phyloP scores from a whole-genome alignment of 139 green algal species.

The Eudorina sp. region DNA sequence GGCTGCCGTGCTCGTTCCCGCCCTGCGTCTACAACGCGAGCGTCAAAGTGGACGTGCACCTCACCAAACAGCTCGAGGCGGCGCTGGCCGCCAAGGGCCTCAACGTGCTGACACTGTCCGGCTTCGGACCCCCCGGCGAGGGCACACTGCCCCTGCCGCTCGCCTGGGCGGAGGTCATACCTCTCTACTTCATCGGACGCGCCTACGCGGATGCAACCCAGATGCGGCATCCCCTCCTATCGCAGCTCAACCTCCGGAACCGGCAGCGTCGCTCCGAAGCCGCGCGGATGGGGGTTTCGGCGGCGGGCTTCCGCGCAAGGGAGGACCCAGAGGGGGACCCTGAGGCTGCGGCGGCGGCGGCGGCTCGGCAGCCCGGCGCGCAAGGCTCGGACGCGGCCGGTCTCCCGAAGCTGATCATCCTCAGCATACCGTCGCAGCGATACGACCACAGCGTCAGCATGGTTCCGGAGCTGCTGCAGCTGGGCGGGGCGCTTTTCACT shows the following conservation, averaged over 20 bases:
- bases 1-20: conserved; percentile 9
- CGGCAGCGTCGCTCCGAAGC: background rate
- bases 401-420: background rate
- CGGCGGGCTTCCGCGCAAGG: too few relatives aligned
- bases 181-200: background rate
- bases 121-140: conserved; percentile 26
- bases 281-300: background rate
- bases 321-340: too few relatives aligned
- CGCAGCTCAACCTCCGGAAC: background rate
- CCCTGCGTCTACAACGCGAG: conserved; percentile 22
- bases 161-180: conserved; percentile 44
- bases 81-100: background rate
- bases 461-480: conserved; percentile 27
- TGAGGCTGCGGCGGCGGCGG: background rate
- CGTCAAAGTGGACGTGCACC: background rate
- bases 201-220: background rate
- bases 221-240: background rate
- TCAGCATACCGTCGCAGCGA: conserved; percentile 2
- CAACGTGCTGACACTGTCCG: conserved; percentile 11
- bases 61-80: background rate
- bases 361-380: background rate
- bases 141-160: conserved; percentile 12
- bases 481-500: background rate
- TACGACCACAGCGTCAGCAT: conserved; percentile 36
- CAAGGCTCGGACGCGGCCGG: background rate